These are phyloP conservation scores for Globisporangium takayamanum DNA, from an alignment of 352 stramenopile genomes.

Conservation along the genomic window DNA sequence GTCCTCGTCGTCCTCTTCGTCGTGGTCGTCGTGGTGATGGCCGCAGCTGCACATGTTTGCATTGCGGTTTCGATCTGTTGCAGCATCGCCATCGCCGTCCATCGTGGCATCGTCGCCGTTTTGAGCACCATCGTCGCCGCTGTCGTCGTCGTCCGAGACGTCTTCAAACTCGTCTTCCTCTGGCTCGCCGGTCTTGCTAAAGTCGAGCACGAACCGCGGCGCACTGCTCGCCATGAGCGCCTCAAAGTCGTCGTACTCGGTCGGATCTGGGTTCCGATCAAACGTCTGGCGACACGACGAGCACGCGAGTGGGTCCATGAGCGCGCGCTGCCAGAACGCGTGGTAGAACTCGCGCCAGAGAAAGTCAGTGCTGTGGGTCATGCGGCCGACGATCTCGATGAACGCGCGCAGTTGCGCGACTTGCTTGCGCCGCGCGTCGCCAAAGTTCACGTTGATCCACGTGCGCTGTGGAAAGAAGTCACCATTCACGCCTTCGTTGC, in stretches of 20 bases:
- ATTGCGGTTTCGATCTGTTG: not conserved
- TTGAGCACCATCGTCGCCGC: not conserved
- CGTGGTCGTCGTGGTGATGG: not conserved
- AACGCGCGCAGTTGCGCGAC: not conserved
- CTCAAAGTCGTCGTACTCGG: slow-evolving; percentile 2
- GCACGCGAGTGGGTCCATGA: not conserved
- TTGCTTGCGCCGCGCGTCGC: not conserved
- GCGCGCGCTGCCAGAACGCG: slow-evolving; percentile 1
- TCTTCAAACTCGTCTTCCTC: not conserved
- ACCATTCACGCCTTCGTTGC: not conserved
- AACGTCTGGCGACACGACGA: not conserved
- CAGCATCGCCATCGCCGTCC: not conserved
- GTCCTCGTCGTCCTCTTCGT: not conserved
- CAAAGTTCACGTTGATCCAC: not conserved
- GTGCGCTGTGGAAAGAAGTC: slow-evolving; percentile 1
- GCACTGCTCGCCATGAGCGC: not conserved
- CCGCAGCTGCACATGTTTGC: not conserved
- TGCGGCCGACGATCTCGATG: not conserved
- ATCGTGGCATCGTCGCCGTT: not conserved
- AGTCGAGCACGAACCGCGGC: not conserved
- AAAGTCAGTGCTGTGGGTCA: not conserved
- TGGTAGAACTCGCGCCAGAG: not conserved
- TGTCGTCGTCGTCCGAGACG: not conserved
- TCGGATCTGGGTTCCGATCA: not conserved
- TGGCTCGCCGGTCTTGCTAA: not conserved